Conservation (phyloP, 1,284 basidiomycete species). For the Heterobasidion occidentale region DNA sequence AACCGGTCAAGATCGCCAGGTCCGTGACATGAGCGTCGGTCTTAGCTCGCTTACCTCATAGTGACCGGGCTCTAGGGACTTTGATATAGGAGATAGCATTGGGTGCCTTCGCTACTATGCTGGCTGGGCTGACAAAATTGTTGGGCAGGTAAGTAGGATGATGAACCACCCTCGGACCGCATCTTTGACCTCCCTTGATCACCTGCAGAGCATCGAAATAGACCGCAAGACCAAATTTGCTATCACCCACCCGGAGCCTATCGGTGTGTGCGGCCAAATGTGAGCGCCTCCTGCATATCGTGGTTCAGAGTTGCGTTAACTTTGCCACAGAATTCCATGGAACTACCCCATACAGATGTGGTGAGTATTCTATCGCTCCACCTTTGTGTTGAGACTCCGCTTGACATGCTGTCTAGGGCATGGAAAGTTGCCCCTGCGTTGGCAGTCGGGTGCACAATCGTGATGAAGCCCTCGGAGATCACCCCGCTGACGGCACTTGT, state of each 20-base stretch:
- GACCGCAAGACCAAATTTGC: constrained; percentile 76
- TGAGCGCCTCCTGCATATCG: constrained; percentile 25
- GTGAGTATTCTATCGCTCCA: constrained; percentile 26
- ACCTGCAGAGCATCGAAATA: constrained; percentile 64
- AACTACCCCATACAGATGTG: constrained; percentile 93
- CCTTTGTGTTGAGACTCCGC: background rate
- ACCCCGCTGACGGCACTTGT: constrained; percentile 86
- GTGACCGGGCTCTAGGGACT: constrained; percentile 43
- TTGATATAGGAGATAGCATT: constrained; percentile 79
- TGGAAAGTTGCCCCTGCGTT: constrained; percentile 92
- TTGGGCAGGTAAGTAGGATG: constrained; percentile 32
- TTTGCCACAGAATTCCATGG: constrained; percentile 66
- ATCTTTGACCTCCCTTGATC: background rate
- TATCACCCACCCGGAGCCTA: constrained; percentile 87
- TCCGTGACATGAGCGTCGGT: background rate
- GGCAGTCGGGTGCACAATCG: constrained; percentile 81
- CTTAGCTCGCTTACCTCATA: background rate
- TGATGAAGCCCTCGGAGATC: constrained; percentile 90
- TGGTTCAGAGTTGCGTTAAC: background rate
- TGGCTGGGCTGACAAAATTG: constrained; percentile 52
- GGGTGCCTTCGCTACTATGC: constrained; percentile 81
- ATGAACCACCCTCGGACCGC: background rate
- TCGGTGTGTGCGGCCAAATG: constrained; percentile 92
- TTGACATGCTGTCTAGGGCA: constrained; percentile 38
- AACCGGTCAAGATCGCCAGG: constrained; percentile 73